These are phyloP conservation scores for Corchorus capsularis DNA, from an alignment of 345 rosid species.

Conservation along the genomic window DNA sequence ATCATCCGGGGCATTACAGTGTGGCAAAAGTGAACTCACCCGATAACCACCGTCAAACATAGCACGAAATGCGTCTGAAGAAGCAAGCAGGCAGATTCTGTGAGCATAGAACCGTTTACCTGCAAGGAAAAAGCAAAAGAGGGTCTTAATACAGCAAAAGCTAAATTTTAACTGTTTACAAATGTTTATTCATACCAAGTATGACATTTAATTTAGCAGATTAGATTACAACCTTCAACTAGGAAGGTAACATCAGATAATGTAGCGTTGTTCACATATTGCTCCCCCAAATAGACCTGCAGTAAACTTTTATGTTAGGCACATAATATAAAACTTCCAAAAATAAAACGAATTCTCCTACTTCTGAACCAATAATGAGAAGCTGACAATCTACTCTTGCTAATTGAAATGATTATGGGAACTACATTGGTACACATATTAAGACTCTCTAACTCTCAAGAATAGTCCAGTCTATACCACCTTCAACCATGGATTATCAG, in stretches of 20 bases:
- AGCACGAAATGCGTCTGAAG: constrained; percentile 99
- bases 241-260: constrained; percentile 95
- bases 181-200: background rate
- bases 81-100: constrained; percentile 96
- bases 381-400: constrained; percentile 1
- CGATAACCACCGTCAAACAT: constrained; percentile 99
- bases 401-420: constrained; percentile 12
- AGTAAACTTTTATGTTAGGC: constrained; percentile 13
- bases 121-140: constrained; percentile 35
- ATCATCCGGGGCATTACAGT: constrained; percentile 1
- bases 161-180: too few relatives aligned
- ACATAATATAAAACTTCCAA: constrained; percentile 1
- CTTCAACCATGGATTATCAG: background rate
- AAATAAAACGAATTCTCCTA: constrained; percentile 5
- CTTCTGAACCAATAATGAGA: background rate
- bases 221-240: constrained; percentile 75
- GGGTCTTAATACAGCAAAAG: background rate
- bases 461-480: background rate
- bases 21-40: constrained; percentile 51
- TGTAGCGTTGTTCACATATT: constrained; percentile 85
- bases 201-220: constrained; percentile 13
- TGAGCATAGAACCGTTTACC: constrained; percentile 95
- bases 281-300: constrained; percentile 97
- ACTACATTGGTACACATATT: background rate
- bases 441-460: background rate